Evolutionary conservation across 371 early-diverging fungal genomes (phyloP).

Genomic region (Saksenaea vasiformis): DNA sequence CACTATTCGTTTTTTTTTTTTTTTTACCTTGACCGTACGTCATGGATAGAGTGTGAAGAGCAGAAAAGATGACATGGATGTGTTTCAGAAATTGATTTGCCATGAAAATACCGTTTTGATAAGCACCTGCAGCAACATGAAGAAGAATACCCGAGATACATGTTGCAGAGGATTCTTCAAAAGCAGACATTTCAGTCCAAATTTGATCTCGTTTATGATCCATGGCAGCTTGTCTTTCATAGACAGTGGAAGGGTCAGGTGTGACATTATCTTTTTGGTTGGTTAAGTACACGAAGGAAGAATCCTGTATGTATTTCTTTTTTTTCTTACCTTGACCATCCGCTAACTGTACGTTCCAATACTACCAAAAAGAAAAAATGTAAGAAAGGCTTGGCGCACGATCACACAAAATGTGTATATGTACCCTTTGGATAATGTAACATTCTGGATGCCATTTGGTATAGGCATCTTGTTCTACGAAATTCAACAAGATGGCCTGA

Average conservation of each 20-base stretch:
- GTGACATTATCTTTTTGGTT: not conserved
- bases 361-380: constrained; percentile 5
- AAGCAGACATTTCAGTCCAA: constrained; percentile 13
- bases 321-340: constrained; percentile 15
- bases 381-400: not conserved
- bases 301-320: not conserved
- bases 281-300: too few relatives aligned
- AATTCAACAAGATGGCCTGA: constrained; percentile 86
- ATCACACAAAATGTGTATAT: not conserved
- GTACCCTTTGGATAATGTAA: constrained; percentile 92
- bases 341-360: constrained; percentile 19
- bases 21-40: constrained; percentile 13
- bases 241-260: constrained; percentile 8
- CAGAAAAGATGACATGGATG: constrained; percentile 82
- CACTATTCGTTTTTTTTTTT: not conserved
- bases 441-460: constrained; percentile 96
- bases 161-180: constrained; percentile 87
- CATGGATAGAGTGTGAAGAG: constrained; percentile 61
- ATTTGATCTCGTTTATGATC: constrained; percentile 14
- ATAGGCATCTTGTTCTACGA: constrained; percentile 78
- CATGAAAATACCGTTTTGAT: constrained; percentile 76
- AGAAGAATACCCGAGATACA: constrained; percentile 92
- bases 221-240: constrained; percentile 7
- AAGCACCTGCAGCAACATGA: constrained; percentile 78
- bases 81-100: constrained; percentile 86